Evolutionary conservation across 352 stramenopile species (phyloP), one percentile per base, ranked within the genome.

Genomic region (Globisporangium canariense): DNA sequence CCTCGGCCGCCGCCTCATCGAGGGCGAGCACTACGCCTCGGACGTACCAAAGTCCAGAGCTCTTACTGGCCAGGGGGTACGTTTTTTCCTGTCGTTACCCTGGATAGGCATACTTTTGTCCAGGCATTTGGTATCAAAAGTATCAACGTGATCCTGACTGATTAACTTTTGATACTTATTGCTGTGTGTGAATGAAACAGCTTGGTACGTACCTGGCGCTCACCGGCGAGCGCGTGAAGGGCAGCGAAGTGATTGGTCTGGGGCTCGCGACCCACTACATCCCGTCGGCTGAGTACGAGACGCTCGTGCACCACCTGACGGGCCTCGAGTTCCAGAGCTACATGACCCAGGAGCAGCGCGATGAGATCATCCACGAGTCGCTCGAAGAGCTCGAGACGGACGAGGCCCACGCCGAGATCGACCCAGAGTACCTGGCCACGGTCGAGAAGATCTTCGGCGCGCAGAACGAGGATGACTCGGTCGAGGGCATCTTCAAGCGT

Each of bases 241-340:
- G 87, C 46, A 79, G 78, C n/a, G 89, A 97, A 66, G 83, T 93
- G 25, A 88, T 99, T 36, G 94, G 94, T 40, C 78, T 97, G 20
- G 96, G 96, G 30, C 86, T 99, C 18, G 97, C 97, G 30, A 99
- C 97, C 9, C 97, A 99, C 78, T 98, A 97, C 74, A 68, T 99
- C 36, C 74, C 82, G n/a, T 93, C 89, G 18, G 79, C 79, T 43
- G 74, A 94, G 52, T 86, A 98, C 66, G 78, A 92, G 30, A 86
- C 93, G 50, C 76, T 99, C 36, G 81, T 96, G 61, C 69, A 91
- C 69, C 90, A 94, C 51, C 68, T 99, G 7, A 83, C 91, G 38
- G 83, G 85, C 5, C 79, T 93, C 28, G 81, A 91, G 56, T 92
- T 94, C 60, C 74, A 59, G 62, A 34, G 83, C 56, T 22, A 83